A percentile compares a stretch with the other conserved stretches of the same genome.
These are phyloP conservation scores for Tubosaeta sp. DNA, from an alignment of 768 basidiomycete species.

Conservation along the genomic window DNA sequence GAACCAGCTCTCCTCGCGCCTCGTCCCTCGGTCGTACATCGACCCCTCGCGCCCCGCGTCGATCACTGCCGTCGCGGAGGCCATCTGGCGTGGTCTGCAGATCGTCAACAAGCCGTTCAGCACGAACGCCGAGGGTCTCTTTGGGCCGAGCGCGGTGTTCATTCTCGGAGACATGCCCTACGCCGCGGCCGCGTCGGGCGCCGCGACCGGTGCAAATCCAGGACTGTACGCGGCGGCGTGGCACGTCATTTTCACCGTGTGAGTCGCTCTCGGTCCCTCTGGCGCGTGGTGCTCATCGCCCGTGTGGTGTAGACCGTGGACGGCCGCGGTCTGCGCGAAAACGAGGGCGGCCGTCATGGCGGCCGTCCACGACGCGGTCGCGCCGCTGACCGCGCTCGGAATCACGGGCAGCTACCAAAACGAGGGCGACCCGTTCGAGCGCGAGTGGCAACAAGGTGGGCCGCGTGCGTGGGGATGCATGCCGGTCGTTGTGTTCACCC, in stretches of 20 bases:
- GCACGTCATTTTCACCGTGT: conserved; percentile 13
- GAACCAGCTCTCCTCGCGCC: conserved; percentile 15
- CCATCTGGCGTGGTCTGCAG: conserved; percentile 18
- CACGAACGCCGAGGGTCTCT: background rate
- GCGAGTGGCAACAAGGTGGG: conserved; percentile 17
- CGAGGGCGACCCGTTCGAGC: conserved; percentile 17
- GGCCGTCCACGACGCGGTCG: conserved; percentile 7
- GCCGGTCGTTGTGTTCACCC: background rate
- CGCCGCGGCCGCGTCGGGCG: background rate
- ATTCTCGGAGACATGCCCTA: conserved; percentile 9
- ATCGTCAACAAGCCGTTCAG: conserved; percentile 7
- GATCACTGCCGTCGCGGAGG: conserved; percentile 8
- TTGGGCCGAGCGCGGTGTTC: background rate
- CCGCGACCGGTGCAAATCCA: conserved; percentile 16
- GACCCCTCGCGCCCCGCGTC: conserved; percentile 9
- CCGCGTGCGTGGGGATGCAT: background rate
- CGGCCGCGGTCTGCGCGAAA: background rate
- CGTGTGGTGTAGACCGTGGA: conserved; percentile 11
- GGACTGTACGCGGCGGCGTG: conserved; percentile 11
- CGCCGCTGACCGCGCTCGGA: conserved; percentile 13
- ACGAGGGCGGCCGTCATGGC: conserved; percentile 1
- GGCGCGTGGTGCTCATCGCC: background rate
- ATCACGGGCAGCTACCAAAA: conserved; percentile 22
- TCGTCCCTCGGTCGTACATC: conserved; percentile 14
- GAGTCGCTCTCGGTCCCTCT: background rate